These are phyloP conservation scores for Trametes cingulata DNA, from an alignment of 768 basidiomycete species.

Conservation along the genomic window DNA sequence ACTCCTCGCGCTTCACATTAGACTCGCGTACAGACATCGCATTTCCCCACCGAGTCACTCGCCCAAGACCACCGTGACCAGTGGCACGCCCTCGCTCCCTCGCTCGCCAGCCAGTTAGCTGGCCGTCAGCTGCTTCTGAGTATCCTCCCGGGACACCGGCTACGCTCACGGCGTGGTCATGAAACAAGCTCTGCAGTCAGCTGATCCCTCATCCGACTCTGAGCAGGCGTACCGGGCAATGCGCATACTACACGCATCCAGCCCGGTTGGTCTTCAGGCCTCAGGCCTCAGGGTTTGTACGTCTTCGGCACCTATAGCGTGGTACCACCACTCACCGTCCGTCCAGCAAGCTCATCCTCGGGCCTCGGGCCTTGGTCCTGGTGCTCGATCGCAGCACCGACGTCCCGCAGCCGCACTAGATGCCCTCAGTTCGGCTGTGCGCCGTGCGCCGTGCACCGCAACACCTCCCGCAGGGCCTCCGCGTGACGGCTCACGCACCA, in stretches of 20 bases:
- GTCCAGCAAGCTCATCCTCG: background rate
- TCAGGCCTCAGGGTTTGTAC: background rate
- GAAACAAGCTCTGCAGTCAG: background rate
- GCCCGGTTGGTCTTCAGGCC: too few relatives aligned
- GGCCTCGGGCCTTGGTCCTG: background rate
- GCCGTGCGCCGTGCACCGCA: too few relatives aligned
- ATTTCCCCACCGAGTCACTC: background rate
- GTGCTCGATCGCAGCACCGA: too few relatives aligned
- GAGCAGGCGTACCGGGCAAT: background rate
- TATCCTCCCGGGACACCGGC: background rate
- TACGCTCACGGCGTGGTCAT: conserved; percentile 1
- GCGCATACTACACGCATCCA: background rate
- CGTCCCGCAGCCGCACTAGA: too few relatives aligned
- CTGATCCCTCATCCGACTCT: background rate
- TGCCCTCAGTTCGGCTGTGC: too few relatives aligned
- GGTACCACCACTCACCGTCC: background rate
- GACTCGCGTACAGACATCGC: background rate
- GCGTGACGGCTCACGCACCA: too few relatives aligned
- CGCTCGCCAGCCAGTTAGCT: background rate
- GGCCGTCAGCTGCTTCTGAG: background rate
- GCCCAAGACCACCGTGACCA: too few relatives aligned
- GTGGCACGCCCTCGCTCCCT: too few relatives aligned
- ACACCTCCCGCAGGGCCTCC: too few relatives aligned
- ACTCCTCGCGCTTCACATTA: background rate
- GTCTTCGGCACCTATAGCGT: conserved; percentile 10